Percentiles rank a stretch among this genome's conserved stretches.
phyloP scores from a whole-genome alignment of 768 basidiomycete species.

The Hirschioporus abietinus region DNA sequence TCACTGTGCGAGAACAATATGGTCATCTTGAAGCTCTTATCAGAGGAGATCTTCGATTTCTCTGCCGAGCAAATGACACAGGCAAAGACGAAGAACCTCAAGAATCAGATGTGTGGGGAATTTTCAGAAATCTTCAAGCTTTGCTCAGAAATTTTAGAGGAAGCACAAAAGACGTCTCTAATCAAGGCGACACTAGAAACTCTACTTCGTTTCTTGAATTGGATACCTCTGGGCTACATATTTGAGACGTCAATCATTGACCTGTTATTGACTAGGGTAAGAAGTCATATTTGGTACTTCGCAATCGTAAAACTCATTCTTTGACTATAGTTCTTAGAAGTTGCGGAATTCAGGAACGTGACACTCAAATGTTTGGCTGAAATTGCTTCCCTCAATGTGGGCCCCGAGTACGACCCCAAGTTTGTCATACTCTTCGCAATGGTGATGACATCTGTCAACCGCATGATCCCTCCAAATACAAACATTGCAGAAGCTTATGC shows the following conservation, averaged over 20 bases:
- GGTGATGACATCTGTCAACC: conserved; percentile 96
- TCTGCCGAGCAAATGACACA: conserved; percentile 99
- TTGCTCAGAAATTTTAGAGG: conserved; percentile 93
- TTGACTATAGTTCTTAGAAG: conserved; percentile 79
- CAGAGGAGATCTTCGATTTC: conserved; percentile 98
- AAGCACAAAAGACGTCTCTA: conserved; percentile 92
- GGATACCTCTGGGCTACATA: conserved; percentile 98
- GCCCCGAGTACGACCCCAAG: conserved; percentile 96
- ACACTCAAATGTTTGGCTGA: conserved; percentile 96
- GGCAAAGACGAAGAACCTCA: conserved; percentile 93
- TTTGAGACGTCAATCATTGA: conserved; percentile 98
- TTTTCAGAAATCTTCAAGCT: conserved; percentile 98
- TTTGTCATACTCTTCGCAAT: conserved; percentile 96
- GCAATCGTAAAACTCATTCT: background rate
- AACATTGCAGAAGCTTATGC: conserved; percentile 92
- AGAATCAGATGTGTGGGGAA: conserved; percentile 97
- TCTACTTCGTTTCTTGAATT: conserved; percentile 91
- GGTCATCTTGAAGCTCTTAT: conserved; percentile 93
- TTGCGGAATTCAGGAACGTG: conserved; percentile 94
- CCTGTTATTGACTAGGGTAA: conserved; percentile 81
- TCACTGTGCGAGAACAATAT: conserved; percentile 99
- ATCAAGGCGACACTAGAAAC: conserved; percentile 96
- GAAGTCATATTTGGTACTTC: conserved; percentile 21
- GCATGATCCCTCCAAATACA: conserved; percentile 93
- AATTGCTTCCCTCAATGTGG: conserved; percentile 91